Percentiles rank a stretch among this genome's conserved stretches.
Conservation (phyloP, 768 basidiomycete species). For the Hirschioporus abietinus region DNA sequence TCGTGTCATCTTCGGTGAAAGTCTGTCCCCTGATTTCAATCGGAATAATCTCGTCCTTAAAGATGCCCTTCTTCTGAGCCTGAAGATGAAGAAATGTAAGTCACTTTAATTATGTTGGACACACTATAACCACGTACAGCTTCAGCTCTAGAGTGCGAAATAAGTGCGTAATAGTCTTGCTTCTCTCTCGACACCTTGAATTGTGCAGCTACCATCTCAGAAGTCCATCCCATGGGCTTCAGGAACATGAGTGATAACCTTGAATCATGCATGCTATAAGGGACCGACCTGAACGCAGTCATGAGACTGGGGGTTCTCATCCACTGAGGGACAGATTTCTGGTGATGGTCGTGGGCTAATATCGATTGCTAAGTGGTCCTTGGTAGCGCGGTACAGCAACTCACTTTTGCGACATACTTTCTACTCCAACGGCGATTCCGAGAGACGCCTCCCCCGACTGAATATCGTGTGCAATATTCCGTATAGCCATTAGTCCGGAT, state of each 20-base stretch:
- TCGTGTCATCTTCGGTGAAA: slow-evolving; percentile 78
- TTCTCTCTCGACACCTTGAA: slow-evolving; percentile 73
- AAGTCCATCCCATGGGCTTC: slow-evolving; percentile 94
- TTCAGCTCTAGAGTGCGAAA: slow-evolving; percentile 78
- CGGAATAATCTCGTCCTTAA: slow-evolving; percentile 86
- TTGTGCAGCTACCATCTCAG: slow-evolving; percentile 80
- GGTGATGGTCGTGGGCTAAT: slow-evolving; percentile 71
- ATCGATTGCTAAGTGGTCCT: slow-evolving; percentile 7
- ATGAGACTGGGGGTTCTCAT: slow-evolving; percentile 54
- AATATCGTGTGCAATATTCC: slow-evolving; percentile 84
- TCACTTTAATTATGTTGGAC: neutral
- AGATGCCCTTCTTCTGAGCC: slow-evolving; percentile 67
- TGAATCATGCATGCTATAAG: neutral
- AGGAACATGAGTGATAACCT: slow-evolving; percentile 8
- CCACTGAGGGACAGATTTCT: slow-evolving; percentile 52
- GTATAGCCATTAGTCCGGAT: slow-evolving; percentile 91
- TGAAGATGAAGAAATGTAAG: slow-evolving; percentile 19
- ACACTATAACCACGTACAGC: slow-evolving; percentile 33
- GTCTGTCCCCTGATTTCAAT: slow-evolving; percentile 65
- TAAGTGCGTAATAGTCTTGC: slow-evolving; percentile 87
- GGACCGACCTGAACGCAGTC: slow-evolving; percentile 65
- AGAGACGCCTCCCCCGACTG: slow-evolving; percentile 77
- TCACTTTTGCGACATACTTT: slow-evolving; percentile 80
- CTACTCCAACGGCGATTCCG: slow-evolving; percentile 78
- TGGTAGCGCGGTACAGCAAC: slow-evolving; percentile 20